A percentile compares a stretch with the other conserved stretches of the same genome.
Evolutionary conservation across 139 green algal species (phyloP).

Genomic region (Chlorella sp.): DNA sequence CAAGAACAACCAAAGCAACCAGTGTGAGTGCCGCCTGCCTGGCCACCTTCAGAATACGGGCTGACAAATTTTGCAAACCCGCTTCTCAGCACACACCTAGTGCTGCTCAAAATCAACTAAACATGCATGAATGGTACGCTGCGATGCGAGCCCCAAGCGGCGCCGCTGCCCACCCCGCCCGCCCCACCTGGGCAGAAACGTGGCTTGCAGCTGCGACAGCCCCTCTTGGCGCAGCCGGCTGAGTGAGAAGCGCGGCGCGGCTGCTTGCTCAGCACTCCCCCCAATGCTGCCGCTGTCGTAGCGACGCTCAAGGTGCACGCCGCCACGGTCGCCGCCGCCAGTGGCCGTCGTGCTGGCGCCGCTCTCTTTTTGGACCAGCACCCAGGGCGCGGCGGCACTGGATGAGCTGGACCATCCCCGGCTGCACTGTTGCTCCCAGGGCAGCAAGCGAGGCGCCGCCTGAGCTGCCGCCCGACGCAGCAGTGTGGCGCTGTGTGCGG

Average conservation of each 20-base stretch:
- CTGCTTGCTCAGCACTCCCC: neutral
- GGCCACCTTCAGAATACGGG: too few relatives aligned
- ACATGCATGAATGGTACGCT: too few relatives aligned
- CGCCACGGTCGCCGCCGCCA: neutral
- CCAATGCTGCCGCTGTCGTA: neutral
- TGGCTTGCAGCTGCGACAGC: conserved; percentile 34
- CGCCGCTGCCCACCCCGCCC: too few relatives aligned
- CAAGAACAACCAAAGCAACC: too few relatives aligned
- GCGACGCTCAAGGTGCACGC: neutral
- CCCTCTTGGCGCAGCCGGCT: neutral
- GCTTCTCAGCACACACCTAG: too few relatives aligned
- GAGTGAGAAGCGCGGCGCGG: neutral
- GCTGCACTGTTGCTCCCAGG: neutral
- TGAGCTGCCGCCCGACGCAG: neutral
- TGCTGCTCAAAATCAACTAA: too few relatives aligned
- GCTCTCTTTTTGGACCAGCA: neutral
- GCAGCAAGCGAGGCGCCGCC: neutral
- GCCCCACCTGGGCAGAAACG: conserved; percentile 37
- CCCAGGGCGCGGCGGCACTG: neutral
- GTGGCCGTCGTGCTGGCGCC: neutral
- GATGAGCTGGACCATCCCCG: too few relatives aligned
- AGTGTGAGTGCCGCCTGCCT: too few relatives aligned
- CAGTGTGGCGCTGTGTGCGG: neutral
- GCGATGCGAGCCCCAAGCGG: neutral
- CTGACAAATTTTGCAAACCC: too few relatives aligned